phyloP scores from a whole-genome alignment of 345 rosid genomes.

The Salix caprea region DNA sequence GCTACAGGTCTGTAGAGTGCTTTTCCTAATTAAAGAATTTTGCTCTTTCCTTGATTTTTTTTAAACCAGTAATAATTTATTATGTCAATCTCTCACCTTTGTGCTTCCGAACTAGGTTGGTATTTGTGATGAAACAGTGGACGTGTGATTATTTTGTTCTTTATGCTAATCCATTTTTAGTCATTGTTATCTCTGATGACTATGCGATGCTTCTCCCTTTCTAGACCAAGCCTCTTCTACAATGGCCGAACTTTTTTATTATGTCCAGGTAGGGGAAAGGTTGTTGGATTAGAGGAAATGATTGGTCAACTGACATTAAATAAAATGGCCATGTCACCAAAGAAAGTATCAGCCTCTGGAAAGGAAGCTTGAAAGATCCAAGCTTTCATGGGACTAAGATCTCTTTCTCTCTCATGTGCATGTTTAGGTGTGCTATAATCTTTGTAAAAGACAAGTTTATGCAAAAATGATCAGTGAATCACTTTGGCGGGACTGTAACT shows the following conservation, averaged over 20 bases:
- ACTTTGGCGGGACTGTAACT: background rate
- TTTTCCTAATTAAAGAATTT: background rate
- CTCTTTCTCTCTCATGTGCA: background rate
- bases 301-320: background rate
- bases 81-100: background rate
- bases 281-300: background rate
- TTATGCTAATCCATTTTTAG: background rate
- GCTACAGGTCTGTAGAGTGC: constrained; percentile 68
- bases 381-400: background rate
- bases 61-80: background rate
- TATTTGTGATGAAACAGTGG: background rate
- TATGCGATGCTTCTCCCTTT: background rate
- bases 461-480: background rate
- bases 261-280: background rate
- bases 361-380: background rate
- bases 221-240: background rate
- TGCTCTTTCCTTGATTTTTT: background rate
- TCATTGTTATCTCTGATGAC: background rate
- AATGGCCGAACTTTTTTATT: background rate
- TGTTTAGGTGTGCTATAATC: background rate
- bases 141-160: background rate
- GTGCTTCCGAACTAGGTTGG: background rate
- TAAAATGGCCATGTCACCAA: background rate
- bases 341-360: background rate
- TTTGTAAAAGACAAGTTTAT: background rate